Conservation (phyloP, 1,284 basidiomycete genomes). For the Rhodotorula mucilaginosa region DNA sequence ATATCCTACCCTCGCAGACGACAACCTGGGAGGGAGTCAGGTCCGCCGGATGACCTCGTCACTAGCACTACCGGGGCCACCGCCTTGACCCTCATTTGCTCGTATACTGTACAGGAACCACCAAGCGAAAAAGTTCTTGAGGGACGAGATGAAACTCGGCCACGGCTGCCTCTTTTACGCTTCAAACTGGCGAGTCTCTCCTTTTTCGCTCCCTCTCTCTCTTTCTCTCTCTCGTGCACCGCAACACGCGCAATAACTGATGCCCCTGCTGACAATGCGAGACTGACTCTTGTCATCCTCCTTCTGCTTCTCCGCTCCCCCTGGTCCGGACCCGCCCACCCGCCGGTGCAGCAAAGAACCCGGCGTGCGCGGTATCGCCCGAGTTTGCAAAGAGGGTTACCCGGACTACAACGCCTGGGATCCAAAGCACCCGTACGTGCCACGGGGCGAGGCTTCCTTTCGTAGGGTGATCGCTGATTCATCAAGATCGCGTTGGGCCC, state of each 20-base stretch:
- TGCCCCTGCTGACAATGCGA: too few species aligned
- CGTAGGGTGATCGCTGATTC: not conserved
- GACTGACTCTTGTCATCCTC: not conserved
- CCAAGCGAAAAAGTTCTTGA: slow-evolving; percentile 89
- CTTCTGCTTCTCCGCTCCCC: not conserved
- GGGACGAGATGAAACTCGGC: slow-evolving; percentile 73
- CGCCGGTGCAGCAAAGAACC: not conserved
- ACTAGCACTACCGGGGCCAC: not conserved
- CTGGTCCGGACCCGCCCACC: not conserved
- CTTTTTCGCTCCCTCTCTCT: too few species aligned
- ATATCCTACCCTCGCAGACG: not conserved
- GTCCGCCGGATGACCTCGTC: slow-evolving; percentile 40
- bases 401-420: slow-evolving; percentile 91
- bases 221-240: too few species aligned
- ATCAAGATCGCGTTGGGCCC: not conserved
- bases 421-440: slow-evolving; percentile 55
- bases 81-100: not conserved
- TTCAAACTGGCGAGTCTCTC: slow-evolving; percentile 65
- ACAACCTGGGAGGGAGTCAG: slow-evolving; percentile 36
- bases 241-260: too few species aligned
- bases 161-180: slow-evolving; percentile 76
- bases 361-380: slow-evolving; percentile 82
- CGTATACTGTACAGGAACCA: slow-evolving; percentile 61
- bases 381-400: slow-evolving; percentile 80
- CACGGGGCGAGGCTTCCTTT: not conserved